Base-by-base conservation (phyloP, 345 rosid genomes). In the Aquilaria yunnanensis region DNA sequence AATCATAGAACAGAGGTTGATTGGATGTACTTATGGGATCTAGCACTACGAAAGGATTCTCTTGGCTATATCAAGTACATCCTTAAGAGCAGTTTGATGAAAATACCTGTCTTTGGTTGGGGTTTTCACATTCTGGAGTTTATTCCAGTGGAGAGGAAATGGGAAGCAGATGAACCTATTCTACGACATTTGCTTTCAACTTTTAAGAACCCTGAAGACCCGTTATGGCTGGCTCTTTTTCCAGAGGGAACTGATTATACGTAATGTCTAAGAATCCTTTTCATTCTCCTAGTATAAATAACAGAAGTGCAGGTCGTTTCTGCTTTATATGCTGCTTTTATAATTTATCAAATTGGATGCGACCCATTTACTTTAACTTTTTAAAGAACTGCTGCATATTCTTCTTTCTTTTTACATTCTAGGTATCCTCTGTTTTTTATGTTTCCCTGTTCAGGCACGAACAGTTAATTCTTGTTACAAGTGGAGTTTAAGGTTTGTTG, bases 1-100 rank as follows among this genome's bases (percentile, higher is more conserved):
- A 89, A 90, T 69, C 92, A 90, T 74, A 83, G 92, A 81, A 90
- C 97, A n/a, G 97, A 87, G 73, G 92, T 87, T 9, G 95, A 87
- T 78, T 90, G 97, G 95, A 90, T 90, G 97, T 90, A 87, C 76
- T 33, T 90, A 65, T 90, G 97, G 97, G 70, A 87, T 65, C 82
- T 90, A 41, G 97, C 95, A 6, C 62, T 87, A 82, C 72, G 95
- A 34, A 90, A 87, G 64, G 88, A 86, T 2, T 77, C 86, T 69
- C 81, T 90, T 37, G 95, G 95, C 23, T 78, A 70, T 66, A 83
- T 90, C 60, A 90, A 90, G 57, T 90, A 90, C 61, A 75, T 90
- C 14, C 88, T 90, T 48, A 90, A 90, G 83, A 81, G 95, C 79
- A 85, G 90, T 73, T 76, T 87, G 76, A 87, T 87, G 95, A 87